Percentiles rank a stretch among this genome's conserved stretches.
Evolutionary conservation across 225 moss, liverwort and hornwort genomes (phyloP).

Genomic region (Marchantia polymorpha): DNA sequence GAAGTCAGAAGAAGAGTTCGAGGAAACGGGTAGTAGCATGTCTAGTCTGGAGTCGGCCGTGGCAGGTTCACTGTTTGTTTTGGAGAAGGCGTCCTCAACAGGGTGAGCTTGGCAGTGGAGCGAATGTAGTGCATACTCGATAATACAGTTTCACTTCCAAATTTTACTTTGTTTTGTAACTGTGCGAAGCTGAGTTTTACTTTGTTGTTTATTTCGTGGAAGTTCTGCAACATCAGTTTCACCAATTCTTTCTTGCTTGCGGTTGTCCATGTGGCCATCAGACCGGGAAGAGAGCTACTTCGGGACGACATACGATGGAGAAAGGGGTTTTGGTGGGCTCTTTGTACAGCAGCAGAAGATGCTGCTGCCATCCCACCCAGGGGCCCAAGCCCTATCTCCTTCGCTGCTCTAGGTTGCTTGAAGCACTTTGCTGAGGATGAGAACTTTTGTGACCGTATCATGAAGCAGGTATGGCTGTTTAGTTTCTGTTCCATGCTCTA

Average conservation of each 20-base stretch:
- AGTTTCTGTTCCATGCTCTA: neutral
- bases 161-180: neutral
- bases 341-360: slow-evolving; percentile 88
- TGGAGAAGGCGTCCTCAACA: slow-evolving; percentile 77
- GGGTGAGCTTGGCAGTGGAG: slow-evolving; percentile 39
- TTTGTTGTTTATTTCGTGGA: neutral
- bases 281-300: slow-evolving; percentile 80
- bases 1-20: slow-evolving; percentile 53
- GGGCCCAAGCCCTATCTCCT: slow-evolving; percentile 88
- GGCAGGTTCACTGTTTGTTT: slow-evolving; percentile 79
- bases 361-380: slow-evolving; percentile 79
- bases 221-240: neutral
- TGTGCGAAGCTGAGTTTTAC: too few relatives aligned
- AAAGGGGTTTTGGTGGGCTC: slow-evolving; percentile 92
- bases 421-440: slow-evolving; percentile 92
- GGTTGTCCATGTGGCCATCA: slow-evolving; percentile 28
- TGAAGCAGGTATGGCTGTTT: slow-evolving; percentile 63
- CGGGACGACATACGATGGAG: slow-evolving; percentile 92
- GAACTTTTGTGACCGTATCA: slow-evolving; percentile 74
- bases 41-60: slow-evolving; percentile 82
- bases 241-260: neutral
- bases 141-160: neutral
- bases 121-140: neutral
- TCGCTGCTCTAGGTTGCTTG: slow-evolving; percentile 88
- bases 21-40: slow-evolving; percentile 58